These are phyloP conservation scores for Gloeophyllum trabeum DNA, from an alignment of 768 basidiomycete species.

Conservation along the genomic window DNA sequence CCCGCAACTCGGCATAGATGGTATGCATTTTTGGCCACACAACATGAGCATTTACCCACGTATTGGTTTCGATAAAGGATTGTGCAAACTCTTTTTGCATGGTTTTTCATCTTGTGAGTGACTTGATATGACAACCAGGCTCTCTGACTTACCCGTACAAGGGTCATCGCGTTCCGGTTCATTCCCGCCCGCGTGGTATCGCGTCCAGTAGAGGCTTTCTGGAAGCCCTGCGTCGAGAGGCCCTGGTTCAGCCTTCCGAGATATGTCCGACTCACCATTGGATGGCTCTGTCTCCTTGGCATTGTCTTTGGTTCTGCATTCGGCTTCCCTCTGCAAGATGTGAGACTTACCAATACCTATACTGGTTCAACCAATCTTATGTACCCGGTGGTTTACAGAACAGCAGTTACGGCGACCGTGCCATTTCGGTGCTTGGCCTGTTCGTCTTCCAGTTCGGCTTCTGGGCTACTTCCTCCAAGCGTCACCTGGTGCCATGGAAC, in stretches of 20 bases:
- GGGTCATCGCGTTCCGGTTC: conserved; percentile 77
- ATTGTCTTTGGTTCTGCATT: conserved; percentile 84
- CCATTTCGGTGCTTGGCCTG: conserved; percentile 74
- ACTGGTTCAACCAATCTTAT: conserved; percentile 8
- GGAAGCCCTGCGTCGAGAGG: conserved; percentile 50
- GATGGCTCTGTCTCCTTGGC: conserved; percentile 68
- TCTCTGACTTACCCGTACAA: conserved; percentile 12
- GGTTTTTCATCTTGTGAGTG: conserved; percentile 67
- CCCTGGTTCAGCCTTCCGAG: conserved; percentile 60
- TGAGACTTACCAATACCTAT: conserved; percentile 17
- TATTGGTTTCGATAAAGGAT: conserved; percentile 58
- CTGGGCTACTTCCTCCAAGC: conserved; percentile 53
- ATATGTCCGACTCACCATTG: conserved; percentile 43
- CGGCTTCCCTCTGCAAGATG: conserved; percentile 55
- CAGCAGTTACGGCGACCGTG: conserved; percentile 66
- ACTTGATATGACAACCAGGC: conserved; percentile 1
- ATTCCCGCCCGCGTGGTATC: conserved; percentile 64
- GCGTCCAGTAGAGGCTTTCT: conserved; percentile 60
- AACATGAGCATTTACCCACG: conserved; percentile 5
- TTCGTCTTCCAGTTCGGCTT: conserved; percentile 71
- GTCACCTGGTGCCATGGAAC: conserved; percentile 62
- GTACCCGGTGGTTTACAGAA: conserved; percentile 21
- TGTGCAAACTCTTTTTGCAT: conserved; percentile 72
- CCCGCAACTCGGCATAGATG: conserved; percentile 66
- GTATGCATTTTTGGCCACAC: conserved; percentile 20